phyloP scores from a whole-genome alignment of 306 rosid species.

The Senna tora region DNA sequence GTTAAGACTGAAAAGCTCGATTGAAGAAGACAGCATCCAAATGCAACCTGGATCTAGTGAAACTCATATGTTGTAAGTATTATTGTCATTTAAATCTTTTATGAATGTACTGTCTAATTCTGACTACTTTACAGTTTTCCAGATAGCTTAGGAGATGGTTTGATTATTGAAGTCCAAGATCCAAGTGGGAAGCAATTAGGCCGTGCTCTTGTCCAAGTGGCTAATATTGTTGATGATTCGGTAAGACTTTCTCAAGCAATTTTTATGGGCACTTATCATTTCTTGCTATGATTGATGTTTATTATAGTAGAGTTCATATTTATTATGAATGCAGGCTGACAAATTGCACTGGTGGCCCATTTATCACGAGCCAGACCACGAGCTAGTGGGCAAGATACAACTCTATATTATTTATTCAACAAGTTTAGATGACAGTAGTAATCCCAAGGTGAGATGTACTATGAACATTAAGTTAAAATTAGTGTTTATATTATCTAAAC shows the following conservation, averaged over 20 bases:
- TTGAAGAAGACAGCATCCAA: conserved; percentile 80
- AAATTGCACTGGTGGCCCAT: conserved; percentile 96
- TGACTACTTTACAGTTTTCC: conserved; percentile 90
- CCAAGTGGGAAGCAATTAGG: conserved; percentile 89
- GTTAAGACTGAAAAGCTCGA: conserved; percentile 79
- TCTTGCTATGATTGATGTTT: conserved; percentile 23
- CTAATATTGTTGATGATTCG: conserved; percentile 77
- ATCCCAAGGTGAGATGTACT: conserved; percentile 67
- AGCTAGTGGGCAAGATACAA: conserved; percentile 86
- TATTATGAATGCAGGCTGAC: conserved; percentile 71
- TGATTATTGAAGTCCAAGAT: conserved; percentile 88
- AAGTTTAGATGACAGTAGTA: conserved; percentile 73
- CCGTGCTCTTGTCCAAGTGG: conserved; percentile 80
- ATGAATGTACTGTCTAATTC: conserved; percentile 38
- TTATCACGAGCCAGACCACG: conserved; percentile 83
- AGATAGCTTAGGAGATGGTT: conserved; percentile 89
- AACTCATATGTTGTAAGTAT: conserved; percentile 85
- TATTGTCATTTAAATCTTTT: conserved; percentile 8
- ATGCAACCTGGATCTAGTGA: conserved; percentile 96
- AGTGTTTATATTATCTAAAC: background rate
- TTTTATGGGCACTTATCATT: conserved; percentile 13
- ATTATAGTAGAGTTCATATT: conserved; percentile 38
- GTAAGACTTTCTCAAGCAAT: conserved; percentile 51
- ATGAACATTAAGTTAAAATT: background rate
- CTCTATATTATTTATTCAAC: conserved; percentile 69